Percentiles rank a stretch among this genome's conserved stretches.
Evolutionary conservation across 1,139 yeast species (phyloP).

Genomic region (Komagataea norvegica): DNA sequence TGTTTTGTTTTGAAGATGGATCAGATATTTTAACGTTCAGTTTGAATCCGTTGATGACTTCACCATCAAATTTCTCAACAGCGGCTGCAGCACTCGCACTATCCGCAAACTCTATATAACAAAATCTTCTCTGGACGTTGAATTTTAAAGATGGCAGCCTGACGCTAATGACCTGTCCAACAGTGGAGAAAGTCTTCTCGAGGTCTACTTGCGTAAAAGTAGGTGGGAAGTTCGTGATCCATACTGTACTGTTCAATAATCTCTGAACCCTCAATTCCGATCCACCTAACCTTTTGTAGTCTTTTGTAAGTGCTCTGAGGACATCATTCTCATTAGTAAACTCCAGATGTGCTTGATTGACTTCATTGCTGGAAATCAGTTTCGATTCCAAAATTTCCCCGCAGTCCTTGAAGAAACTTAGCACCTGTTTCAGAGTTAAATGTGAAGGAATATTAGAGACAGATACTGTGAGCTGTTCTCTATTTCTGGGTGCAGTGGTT

Average conservation of each 20-base stretch:
- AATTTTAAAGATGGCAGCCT: constrained; percentile 65
- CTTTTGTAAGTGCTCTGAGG: constrained; percentile 57
- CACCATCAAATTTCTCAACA: constrained; percentile 39
- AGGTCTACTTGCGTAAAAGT: constrained; percentile 40
- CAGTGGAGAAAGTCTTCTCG: constrained; percentile 36
- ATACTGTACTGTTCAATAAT: constrained; percentile 46
- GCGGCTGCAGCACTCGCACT: constrained; percentile 47
- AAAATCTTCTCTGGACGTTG: constrained; percentile 60
- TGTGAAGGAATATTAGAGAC: constrained; percentile 38
- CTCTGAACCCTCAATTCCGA: constrained; percentile 43
- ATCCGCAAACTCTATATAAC: constrained; percentile 60
- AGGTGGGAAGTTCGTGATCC: constrained; percentile 75
- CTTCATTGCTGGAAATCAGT: constrained; percentile 27
- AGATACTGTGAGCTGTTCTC: constrained; percentile 53
- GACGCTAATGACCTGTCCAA: constrained; percentile 45
- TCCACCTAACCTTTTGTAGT: constrained; percentile 43
- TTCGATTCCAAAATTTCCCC: constrained; percentile 45
- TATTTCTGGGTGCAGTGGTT: constrained; percentile 35
- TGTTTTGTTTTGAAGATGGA: constrained; percentile 38
- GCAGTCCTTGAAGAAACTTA: constrained; percentile 52
- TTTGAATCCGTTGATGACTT: constrained; percentile 28
- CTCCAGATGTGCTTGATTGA: constrained; percentile 47
- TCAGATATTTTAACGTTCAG: constrained; percentile 56
- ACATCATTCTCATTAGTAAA: constrained; percentile 47
- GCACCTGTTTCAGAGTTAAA: constrained; percentile 34